Conservation (phyloP, 192 early-diverging fungal species). For the Coemansia guatemalensis region DNA sequence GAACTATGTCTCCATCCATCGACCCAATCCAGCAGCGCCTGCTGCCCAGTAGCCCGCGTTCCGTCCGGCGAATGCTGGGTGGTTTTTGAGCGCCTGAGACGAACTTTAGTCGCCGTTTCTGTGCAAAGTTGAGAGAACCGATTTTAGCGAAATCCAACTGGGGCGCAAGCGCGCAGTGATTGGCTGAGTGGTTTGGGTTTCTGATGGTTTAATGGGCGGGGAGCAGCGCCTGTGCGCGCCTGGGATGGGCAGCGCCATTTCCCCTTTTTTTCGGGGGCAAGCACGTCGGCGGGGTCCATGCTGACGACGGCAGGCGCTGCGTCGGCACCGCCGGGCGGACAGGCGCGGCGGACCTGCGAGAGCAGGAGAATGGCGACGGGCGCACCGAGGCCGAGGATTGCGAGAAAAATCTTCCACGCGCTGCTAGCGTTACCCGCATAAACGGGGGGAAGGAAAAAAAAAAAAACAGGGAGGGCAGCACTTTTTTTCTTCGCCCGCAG, state of each 20-base stretch:
- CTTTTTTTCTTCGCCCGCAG: conserved; percentile 17
- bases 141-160: conserved; percentile 24
- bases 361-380: neutral
- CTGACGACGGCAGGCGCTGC: neutral
- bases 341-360: neutral
- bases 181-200: conserved; percentile 15
- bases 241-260: neutral
- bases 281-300: neutral
- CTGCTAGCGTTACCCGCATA: neutral
- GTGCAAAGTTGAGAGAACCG: neutral
- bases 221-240: conserved; percentile 1
- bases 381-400: neutral
- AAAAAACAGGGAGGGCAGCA: conserved; percentile 7
- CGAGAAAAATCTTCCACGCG: neutral
- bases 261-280: neutral
- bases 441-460: neutral
- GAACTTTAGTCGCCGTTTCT: neutral
- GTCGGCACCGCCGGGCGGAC: neutral
- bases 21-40: neutral
- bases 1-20: neutral
- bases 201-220: conserved; percentile 3
- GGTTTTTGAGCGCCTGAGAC: neutral
- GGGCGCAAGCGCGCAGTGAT: conserved; percentile 24
- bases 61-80: neutral
- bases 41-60: neutral